Base-by-base conservation (phyloP, 2,329 filamentous ascomycete species). In the Nemania bipapillata region DNA sequence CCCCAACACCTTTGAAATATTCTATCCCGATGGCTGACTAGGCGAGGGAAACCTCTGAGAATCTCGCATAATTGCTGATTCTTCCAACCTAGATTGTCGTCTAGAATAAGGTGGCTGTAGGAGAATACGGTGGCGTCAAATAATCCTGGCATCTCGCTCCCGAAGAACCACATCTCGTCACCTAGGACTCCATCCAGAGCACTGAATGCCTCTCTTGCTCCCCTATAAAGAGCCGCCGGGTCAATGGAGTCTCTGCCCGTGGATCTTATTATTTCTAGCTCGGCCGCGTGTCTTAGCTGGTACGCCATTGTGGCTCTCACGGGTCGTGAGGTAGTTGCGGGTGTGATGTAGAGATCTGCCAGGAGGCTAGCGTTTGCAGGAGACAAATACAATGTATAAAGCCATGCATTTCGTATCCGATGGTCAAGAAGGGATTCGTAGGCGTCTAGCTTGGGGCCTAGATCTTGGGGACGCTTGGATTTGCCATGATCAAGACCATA, bases 91-190 rank as follows among this genome's bases (percentile, higher is more conserved):
- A 93, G 71, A 7, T 69, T 69, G 75, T 89, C 85, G 68, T 92
- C 89, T 59, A 97, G 81, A 60, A 98, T 83, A 58, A 97, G 83
- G 79, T 96, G 89, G 0, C 92, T 94, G 80, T 97, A 99, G 3
- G 93, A 90, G 81, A 97, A 98, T 1, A 98, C 88, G 62, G 89
- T 89, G 6, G 95, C 94, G 80, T 99, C 96, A 74, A 98, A 95
- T 26, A 95, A 77, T 0, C 90, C 89, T 0, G 95, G 93, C 77
- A 32, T 79, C 58, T 65, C 79, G 77, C 69, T 75, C 26, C 77
- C 82, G 65, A 87, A 87, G 77, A 88, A 88, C 84, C 85, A 88
- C 7, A 62, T 73, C 1, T 77, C 74, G 11, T 78, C 74, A 5
- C 75, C 78, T 5, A 88, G 76, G 6, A 86, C 65, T 2, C 78